phyloP scores from a whole-genome alignment of 1,139 yeast genomes.

The Protomyces gravidus region DNA sequence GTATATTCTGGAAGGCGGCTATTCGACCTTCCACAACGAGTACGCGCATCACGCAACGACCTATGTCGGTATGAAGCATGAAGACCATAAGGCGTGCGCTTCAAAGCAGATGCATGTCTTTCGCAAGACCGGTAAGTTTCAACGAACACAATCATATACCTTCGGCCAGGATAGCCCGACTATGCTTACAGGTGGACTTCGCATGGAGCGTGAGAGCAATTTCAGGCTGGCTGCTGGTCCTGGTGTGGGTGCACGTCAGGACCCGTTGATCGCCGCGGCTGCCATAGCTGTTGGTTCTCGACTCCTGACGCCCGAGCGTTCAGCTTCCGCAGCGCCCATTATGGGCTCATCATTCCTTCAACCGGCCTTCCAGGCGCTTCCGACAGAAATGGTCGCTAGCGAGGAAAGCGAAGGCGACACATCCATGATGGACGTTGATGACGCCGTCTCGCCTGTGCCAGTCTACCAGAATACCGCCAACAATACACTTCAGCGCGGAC shows the following conservation, averaged over 20 bases:
- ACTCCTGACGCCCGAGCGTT: neutral
- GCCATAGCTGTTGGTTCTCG: neutral
- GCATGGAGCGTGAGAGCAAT: slow-evolving; percentile 18
- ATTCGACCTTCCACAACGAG: slow-evolving; percentile 64
- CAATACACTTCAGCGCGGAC: slow-evolving; percentile 2
- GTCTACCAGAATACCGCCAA: slow-evolving; percentile 4
- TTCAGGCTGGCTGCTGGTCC: slow-evolving; percentile 2
- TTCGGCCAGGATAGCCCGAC: slow-evolving; percentile 16
- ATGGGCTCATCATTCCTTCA: neutral
- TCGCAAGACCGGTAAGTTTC: slow-evolving; percentile 46
- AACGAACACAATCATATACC: slow-evolving; percentile 25
- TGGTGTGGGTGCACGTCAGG: neutral
- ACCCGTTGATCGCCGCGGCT: slow-evolving; percentile 2
- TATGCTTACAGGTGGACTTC: slow-evolving; percentile 7
- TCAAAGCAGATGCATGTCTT: slow-evolving; percentile 69
- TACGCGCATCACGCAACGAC: slow-evolving; percentile 39
- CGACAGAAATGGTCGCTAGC: neutral
- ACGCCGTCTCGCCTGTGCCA: slow-evolving; percentile 5
- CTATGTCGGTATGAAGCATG: slow-evolving; percentile 79
- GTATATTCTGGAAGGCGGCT: slow-evolving; percentile 85
- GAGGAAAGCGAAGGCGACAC: slow-evolving; percentile 15
- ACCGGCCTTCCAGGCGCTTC: neutral
- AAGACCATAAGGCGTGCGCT: slow-evolving; percentile 59
- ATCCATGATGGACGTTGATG: slow-evolving; percentile 24
- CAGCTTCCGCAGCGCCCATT: neutral